Evolutionary conservation across 345 rosid species (phyloP).

Genomic region (Aegle marmelos): DNA sequence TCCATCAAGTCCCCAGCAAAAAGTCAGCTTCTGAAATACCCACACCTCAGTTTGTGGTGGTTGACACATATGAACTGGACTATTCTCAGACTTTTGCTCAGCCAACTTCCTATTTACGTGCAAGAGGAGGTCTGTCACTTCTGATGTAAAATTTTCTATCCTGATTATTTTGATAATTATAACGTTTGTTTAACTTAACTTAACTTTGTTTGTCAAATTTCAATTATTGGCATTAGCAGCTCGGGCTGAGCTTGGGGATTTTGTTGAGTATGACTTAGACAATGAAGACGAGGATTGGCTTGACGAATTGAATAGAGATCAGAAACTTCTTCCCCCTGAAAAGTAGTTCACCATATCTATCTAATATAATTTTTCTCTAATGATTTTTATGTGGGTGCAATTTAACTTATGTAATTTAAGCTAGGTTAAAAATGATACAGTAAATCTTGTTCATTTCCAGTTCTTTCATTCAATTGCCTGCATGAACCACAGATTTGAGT

Average conservation of each 20-base stretch:
- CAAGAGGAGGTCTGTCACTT: conserved; percentile 77
- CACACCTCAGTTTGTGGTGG: conserved; percentile 82
- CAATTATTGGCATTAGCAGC: conserved; percentile 45
- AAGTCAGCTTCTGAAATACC: conserved; percentile 82
- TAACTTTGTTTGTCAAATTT: background rate
- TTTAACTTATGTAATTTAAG: background rate
- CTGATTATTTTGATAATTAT: background rate
- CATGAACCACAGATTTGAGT: conserved; percentile 59
- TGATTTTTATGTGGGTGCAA: background rate
- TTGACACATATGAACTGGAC: conserved; percentile 90
- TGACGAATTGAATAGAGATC: conserved; percentile 56
- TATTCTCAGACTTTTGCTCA: conserved; percentile 75
- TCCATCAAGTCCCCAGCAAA: conserved; percentile 59
- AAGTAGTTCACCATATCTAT: conserved; percentile 31
- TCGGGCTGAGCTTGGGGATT: conserved; percentile 95
- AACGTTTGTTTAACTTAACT: background rate
- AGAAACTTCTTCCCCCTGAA: conserved; percentile 59
- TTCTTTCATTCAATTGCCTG: background rate
- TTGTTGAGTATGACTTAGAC: conserved; percentile 96
- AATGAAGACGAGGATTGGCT: conserved; percentile 99
- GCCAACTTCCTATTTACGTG: conserved; percentile 85
- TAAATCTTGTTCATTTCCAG: background rate
- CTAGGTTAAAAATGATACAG: background rate
- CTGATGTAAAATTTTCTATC: conserved; percentile 1
- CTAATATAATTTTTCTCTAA: background rate